phyloP scores from a whole-genome alignment of 495 filamentous ascomycete genomes.

The Xylaria cubensis region DNA sequence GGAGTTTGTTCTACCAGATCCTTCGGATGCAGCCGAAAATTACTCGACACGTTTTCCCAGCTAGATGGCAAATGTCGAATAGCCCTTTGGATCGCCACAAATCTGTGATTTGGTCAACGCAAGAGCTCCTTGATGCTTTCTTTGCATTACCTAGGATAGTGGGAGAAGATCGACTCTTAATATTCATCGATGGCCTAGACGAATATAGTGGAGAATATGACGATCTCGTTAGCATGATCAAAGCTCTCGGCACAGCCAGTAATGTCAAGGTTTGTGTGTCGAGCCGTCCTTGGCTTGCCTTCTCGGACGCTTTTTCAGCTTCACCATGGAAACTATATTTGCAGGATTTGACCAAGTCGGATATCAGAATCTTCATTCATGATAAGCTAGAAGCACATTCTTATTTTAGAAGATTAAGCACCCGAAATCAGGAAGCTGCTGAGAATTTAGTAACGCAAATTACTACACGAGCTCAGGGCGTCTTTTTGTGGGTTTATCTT shows the following conservation, averaged over 20 bases:
- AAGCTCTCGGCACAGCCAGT: not conserved
- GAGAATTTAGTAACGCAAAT: slow-evolving; percentile 28
- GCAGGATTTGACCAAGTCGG: slow-evolving; percentile 41
- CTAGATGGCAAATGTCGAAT: slow-evolving; percentile 29
- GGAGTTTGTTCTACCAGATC: slow-evolving; percentile 30
- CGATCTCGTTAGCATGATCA: slow-evolving; percentile 36
- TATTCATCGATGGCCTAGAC: slow-evolving; percentile 47
- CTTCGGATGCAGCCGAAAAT: slow-evolving; percentile 24
- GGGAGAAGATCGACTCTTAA: slow-evolving; percentile 22
- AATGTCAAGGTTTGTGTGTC: slow-evolving; percentile 47
- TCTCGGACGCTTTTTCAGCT: slow-evolving; percentile 34
- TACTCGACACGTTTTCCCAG: slow-evolving; percentile 32
- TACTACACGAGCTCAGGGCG: slow-evolving; percentile 33
- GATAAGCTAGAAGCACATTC: slow-evolving; percentile 27
- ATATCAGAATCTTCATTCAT: slow-evolving; percentile 40
- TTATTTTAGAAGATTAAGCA: slow-evolving; percentile 24
- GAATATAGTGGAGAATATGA: slow-evolving; percentile 43
- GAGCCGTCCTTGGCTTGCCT: slow-evolving; percentile 41
- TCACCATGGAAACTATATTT: slow-evolving; percentile 37
- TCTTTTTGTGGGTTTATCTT: slow-evolving; percentile 44
- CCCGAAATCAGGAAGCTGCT: not conserved
- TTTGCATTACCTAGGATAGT: not conserved
- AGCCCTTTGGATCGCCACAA: slow-evolving; percentile 17
- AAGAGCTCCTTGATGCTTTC: slow-evolving; percentile 2
- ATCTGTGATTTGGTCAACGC: not conserved